Evolutionary conservation across 2,329 filamentous ascomycete genomes (phyloP), one percentile per base, ranked within the genome.

Genomic region (Sporothrix brasiliensis): DNA sequence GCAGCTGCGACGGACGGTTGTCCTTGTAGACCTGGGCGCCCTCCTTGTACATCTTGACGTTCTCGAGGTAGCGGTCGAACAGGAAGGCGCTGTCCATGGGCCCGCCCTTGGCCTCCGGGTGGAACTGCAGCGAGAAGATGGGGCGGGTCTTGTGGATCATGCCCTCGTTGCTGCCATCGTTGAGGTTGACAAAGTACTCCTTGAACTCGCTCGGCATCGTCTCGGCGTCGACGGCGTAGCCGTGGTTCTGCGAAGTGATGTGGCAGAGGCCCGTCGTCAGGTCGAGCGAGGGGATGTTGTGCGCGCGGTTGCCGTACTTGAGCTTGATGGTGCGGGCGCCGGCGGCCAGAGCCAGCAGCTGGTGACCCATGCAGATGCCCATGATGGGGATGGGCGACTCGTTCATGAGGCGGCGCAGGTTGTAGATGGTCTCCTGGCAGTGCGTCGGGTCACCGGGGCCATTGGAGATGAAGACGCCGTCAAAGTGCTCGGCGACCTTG

Each of bases 401-500:
- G 80, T 97, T 92, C 88, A 99, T 97, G 77, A 99, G 84, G 77
- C 93, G 92, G 77, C 87, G 87, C 70, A 99, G 88, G 84, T 97
- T 94, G 87, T 96, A 94, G 74, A 97, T 93, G 53, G 95, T 97
- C 77, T 93, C 89, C 79, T 93, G 91, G 85, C 94, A 97, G 83
- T 99, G 95, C 54, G 94, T 98, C 76, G 95, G 95, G 83, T 99
- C 95, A 83, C 95, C 95, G 39, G 95, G 95, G 72, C 95, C 95
- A 83, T 99, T 99, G 82, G 93, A 97, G 84, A 98, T 97, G 87
- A 99, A 99, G 78, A 99, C 90, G 78, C 95, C 95, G 77, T 99
- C 95, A 77, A 97, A 98, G 86, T 98, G 93, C 82, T 96, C 92
- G 70, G 95, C 92, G 50, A 97, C 92, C 87, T 98, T 97, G 87